Base-by-base conservation (phyloP, 306 rosid genomes). In the Comarum palustre region DNA sequence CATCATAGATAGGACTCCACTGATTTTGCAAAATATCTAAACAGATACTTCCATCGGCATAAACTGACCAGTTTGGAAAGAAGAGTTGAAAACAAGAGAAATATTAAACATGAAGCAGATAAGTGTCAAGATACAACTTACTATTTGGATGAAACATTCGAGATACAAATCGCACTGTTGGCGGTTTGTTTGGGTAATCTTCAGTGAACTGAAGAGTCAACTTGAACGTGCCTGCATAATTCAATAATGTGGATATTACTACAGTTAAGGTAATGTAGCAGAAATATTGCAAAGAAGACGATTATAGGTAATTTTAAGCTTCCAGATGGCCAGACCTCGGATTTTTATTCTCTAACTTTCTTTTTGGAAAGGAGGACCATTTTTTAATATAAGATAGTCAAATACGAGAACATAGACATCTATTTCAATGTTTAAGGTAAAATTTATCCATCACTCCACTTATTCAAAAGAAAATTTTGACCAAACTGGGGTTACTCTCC, bases 1-100 rank as follows among this genome's bases (percentile, higher is more conserved):
- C 99, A 41, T 94, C 99, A 64, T 94, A 94, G 55, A 94, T 94
- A 43, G 99, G 99, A 75, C 97, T 94, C 98, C 98, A 94, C 60
- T 94, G 96, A 79, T 91, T 94, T 82, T 94, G 98, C 69, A 94
- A 85, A 80, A 91, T 91, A 76, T 91, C 99, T 92, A 94, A 85
- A 67, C 99, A 94, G 50, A 94, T 94, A 78, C 99, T 91, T 58
- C 99, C 99, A 91, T 94, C 99, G 0, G 97, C 99, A 79, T 94
- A 94, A 77, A 94, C 99, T 94, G 84, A 42, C 25, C 68, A 73
- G 42, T 76, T 86, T 31, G 70, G 65, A 66, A 58, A 66, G 58
- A 42, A 58, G 22, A 42, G 6, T 55, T 24, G 25, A 24, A 42
- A 27, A 42, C 68, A 59, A 22, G 57, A 72, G 57, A 58, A 19